Evolutionary conservation across 2,329 filamentous ascomycete species (phyloP).

Genomic region (Pestalotiopsis fici): DNA sequence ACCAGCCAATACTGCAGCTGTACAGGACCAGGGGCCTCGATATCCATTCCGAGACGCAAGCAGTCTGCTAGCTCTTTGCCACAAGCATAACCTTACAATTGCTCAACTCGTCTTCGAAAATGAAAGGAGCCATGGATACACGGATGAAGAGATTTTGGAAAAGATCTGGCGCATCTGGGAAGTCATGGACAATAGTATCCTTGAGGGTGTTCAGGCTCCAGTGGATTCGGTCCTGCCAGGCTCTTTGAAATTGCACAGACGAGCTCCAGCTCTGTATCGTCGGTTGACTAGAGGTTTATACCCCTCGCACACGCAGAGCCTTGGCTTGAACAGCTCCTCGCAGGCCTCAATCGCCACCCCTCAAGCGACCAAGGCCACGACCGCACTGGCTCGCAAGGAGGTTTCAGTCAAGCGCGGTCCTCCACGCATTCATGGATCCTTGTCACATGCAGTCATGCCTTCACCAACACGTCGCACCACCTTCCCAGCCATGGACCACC

Average conservation of each 20-base stretch:
- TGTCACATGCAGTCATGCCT: slow-evolving; percentile 46
- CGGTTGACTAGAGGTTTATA: slow-evolving; percentile 48
- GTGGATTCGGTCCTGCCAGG: slow-evolving; percentile 42
- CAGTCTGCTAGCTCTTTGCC: slow-evolving; percentile 46
- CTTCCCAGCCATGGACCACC: slow-evolving; percentile 51
- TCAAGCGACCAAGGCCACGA: slow-evolving; percentile 11
- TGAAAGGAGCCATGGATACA: slow-evolving; percentile 51
- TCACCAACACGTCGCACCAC: slow-evolving; percentile 46
- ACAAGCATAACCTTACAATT: slow-evolving; percentile 52
- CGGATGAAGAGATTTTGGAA: slow-evolving; percentile 47
- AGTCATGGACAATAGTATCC: slow-evolving; percentile 53
- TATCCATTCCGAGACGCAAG: slow-evolving; percentile 48
- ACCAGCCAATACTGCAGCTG: slow-evolving; percentile 13
- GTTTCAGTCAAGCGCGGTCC: slow-evolving; percentile 29
- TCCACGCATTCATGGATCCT: slow-evolving; percentile 44
- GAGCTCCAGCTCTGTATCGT: slow-evolving; percentile 46
- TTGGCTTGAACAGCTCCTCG: slow-evolving; percentile 11
- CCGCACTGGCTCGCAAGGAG: slow-evolving; percentile 18
- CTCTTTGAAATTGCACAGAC: slow-evolving; percentile 47
- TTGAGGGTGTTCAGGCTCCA: slow-evolving; percentile 48
- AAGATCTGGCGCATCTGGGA: slow-evolving; percentile 51
- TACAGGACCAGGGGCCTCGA: slow-evolving; percentile 34
- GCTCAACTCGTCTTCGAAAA: slow-evolving; percentile 54
- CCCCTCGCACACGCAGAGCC: slow-evolving; percentile 30
- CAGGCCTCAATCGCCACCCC: slow-evolving; percentile 9